A percentile compares a stretch with the other conserved stretches of the same genome.
These are phyloP conservation scores for Schizothecium vesticola DNA, from an alignment of 495 filamentous ascomycete genomes.

Conservation along the genomic window DNA sequence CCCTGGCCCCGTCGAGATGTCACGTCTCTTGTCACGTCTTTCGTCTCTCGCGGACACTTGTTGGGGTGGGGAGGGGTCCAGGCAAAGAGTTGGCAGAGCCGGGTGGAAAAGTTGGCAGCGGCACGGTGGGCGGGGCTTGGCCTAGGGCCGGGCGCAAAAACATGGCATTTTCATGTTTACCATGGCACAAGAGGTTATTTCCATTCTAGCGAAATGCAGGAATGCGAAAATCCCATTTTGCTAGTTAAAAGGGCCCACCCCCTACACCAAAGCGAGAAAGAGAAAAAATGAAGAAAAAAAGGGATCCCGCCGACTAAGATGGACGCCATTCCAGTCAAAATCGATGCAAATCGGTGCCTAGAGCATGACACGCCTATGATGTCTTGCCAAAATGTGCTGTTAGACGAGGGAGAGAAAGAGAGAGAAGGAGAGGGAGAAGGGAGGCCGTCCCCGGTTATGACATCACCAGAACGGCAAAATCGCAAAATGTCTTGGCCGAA, in stretches of 20 bases:
- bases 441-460: background rate
- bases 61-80: too few relatives aligned
- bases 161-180: conserved; percentile 15
- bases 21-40: too few relatives aligned
- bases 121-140: conserved; percentile 4
- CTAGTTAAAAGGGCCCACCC: background rate
- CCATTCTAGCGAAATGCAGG: background rate
- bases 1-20: background rate
- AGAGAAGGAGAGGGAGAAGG: background rate
- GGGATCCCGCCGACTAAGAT: background rate
- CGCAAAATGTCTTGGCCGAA: background rate
- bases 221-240: conserved; percentile 1
- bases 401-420: background rate
- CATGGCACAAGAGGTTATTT: conserved; percentile 14
- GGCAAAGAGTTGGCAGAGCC: conserved; percentile 18
- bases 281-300: background rate
- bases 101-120: background rate
- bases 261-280: background rate
- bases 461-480: background rate
- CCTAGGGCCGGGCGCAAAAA: background rate
- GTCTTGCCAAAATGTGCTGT: background rate
- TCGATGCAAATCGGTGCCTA: background rate
- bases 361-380: background rate
- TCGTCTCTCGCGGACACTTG: too few relatives aligned
- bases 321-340: background rate